These are phyloP conservation scores for Dryadomyces quercus-mongolicae DNA, from an alignment of 2,329 filamentous ascomycete species.

Conservation along the genomic window DNA sequence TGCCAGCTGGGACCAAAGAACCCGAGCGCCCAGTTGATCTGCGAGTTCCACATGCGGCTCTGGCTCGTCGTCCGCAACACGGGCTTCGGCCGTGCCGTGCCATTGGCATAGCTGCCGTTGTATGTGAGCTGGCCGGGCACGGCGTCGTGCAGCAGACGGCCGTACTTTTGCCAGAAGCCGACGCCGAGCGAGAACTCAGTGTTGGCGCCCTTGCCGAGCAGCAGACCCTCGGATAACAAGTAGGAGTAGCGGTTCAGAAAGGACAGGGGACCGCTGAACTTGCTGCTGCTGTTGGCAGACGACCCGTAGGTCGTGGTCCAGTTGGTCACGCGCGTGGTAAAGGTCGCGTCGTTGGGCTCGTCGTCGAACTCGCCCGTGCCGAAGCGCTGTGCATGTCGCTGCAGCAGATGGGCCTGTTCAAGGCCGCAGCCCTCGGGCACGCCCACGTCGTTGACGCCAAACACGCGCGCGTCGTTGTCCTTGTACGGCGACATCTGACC, in stretches of 20 bases:
- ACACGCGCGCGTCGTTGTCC: conserved; percentile 30
- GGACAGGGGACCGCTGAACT: conserved; percentile 29
- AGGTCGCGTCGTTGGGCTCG: conserved; percentile 32
- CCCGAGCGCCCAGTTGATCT: conserved; percentile 38
- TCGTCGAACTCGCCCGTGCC: conserved; percentile 31
- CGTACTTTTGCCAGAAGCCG: conserved; percentile 41
- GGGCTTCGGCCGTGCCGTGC: conserved; percentile 33
- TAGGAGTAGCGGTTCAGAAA: conserved; percentile 43
- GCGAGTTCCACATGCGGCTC: conserved; percentile 40
- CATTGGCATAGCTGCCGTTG: conserved; percentile 29
- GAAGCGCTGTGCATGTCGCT: conserved; percentile 42
- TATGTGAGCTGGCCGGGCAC: conserved; percentile 33
- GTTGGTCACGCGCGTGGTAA: conserved; percentile 34
- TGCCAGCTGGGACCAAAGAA: conserved; percentile 37
- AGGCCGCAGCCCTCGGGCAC: conserved; percentile 42
- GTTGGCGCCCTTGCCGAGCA: conserved; percentile 35
- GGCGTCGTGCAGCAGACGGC: conserved; percentile 38
- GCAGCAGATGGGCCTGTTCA: conserved; percentile 39
- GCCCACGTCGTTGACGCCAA: conserved; percentile 33
- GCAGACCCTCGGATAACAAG: conserved; percentile 26
- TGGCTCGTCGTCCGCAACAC: conserved; percentile 42
- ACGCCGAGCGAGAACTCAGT: conserved; percentile 38
- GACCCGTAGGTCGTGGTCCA: conserved; percentile 25
- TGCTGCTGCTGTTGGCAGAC: conserved; percentile 5
- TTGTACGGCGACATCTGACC: conserved; percentile 33